Conservation (phyloP, 768 basidiomycete genomes). For the Boletus tylopilopsis region DNA sequence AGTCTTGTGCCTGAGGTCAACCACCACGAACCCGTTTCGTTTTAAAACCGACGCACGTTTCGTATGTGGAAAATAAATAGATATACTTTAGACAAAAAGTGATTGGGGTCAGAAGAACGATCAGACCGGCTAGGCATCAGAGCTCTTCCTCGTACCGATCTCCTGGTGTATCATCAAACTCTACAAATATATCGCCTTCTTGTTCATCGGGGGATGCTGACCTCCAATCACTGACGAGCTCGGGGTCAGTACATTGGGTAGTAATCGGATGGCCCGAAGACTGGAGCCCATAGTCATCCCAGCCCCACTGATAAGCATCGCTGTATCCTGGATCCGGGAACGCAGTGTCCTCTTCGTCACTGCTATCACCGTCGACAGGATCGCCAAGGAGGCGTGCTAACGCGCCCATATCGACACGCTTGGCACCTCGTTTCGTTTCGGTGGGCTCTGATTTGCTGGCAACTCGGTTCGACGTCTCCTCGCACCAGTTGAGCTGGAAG, state of each 20-base stretch:
- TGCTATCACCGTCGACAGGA: conserved; percentile 20
- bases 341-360: conserved; percentile 18
- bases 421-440: conserved; percentile 31
- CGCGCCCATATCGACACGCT: conserved; percentile 55
- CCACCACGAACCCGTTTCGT: neutral
- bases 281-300: conserved; percentile 11
- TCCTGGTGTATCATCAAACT: conserved; percentile 7
- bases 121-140: conserved; percentile 12
- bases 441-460: neutral
- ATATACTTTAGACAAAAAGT: neutral
- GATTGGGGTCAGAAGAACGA: neutral
- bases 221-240: conserved; percentile 47
- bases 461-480: conserved; percentile 24
- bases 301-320: conserved; percentile 11
- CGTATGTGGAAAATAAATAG: neutral
- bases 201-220: conserved; percentile 32
- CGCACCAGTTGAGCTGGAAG: conserved; percentile 37
- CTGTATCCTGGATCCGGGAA: conserved; percentile 22
- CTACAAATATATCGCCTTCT: conserved; percentile 11
- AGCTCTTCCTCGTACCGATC: conserved; percentile 32
- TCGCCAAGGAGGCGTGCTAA: conserved; percentile 47
- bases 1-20: conserved; percentile 4
- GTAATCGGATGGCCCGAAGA: conserved; percentile 7
- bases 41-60: conserved; percentile 4
- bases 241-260: conserved; percentile 22